Base-by-base conservation (phyloP, 208 protist genomes). In the Trypanosoma cruzi region DNA sequence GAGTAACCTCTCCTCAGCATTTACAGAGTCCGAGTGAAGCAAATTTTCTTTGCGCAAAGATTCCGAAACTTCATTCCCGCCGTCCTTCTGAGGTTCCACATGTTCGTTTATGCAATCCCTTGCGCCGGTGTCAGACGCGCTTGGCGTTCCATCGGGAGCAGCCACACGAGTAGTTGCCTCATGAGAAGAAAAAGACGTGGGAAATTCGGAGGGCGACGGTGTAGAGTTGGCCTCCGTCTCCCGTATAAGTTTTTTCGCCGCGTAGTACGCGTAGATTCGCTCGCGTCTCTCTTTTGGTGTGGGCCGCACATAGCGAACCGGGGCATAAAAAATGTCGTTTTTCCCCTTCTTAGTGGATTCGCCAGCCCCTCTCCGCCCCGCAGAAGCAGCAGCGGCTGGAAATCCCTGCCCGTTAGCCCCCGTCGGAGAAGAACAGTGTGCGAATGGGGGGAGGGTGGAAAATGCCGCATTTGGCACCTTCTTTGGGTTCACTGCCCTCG, bases 261-360 rank as follows among this genome's bases (percentile, higher is more conserved):
- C 46, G 36, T 75, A 62, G 62, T 75, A 75, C 8, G 70, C 70
- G 29, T 60, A 75, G 7, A 75, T 37, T 34, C 37, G 70, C 40
- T 69, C 62, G 18, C 46, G 60, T 20, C 55, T 58, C 44, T 68
- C 60, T 28, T 31, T 31, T 31, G 53, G 29, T 42, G 70, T 75
- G 1, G 55, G 53, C 6, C 70, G 53, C 11, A 75, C 44, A 42
- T 69, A 75, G 10, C 52, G 60, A 44, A 66, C 37, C 52, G 26
- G n/a, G 7, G 52, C 26, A 11, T 24, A 5, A 32, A 28, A 28
- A 56, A 28, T 5, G 22, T 8, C 10, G 11, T 14, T 11, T 8
- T n/a, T 34, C 14, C 26, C 29, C 26, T 56, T 56, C 29, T 6
- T n/a, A 13, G 16, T 56, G 22, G 26, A 28, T 32, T 28, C 26